phyloP scores from a whole-genome alignment of 2,329 filamentous ascomycete genomes.

The Colletotrichum musicola region DNA sequence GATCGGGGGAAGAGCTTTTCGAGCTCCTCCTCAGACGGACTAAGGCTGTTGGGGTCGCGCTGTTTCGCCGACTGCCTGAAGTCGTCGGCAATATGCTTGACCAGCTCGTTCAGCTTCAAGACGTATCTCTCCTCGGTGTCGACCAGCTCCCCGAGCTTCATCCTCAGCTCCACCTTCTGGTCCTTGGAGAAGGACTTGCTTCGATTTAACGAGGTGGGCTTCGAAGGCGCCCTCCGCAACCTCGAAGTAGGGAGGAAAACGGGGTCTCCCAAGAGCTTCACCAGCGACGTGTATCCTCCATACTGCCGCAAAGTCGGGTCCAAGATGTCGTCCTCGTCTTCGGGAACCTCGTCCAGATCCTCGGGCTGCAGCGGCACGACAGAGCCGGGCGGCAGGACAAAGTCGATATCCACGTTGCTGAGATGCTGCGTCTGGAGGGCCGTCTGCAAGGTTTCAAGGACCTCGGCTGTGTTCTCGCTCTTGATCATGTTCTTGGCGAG shows the following conservation, averaged over 20 bases:
- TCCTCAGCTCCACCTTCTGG: conserved; percentile 86
- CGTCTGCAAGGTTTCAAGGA: conserved; percentile 79
- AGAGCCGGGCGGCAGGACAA: conserved; percentile 83
- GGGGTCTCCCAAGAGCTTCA: conserved; percentile 84
- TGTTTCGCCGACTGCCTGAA: conserved; percentile 78
- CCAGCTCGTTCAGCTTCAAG: conserved; percentile 84
- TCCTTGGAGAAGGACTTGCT: conserved; percentile 82
- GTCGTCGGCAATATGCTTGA: conserved; percentile 83
- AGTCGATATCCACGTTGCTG: conserved; percentile 87
- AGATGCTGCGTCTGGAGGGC: conserved; percentile 85
- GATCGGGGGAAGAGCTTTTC: conserved; percentile 85
- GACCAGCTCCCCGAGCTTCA: conserved; percentile 90
- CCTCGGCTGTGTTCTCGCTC: conserved; percentile 80
- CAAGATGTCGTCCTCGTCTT: conserved; percentile 75
- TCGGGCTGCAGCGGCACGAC: conserved; percentile 75
- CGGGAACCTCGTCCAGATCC: conserved; percentile 69
- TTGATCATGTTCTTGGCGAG: conserved; percentile 86
- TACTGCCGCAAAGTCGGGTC: conserved; percentile 78
- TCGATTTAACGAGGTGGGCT: conserved; percentile 83
- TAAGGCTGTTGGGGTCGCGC: conserved; percentile 71
- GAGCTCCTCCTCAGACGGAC: conserved; percentile 79
- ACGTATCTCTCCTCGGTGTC: conserved; percentile 97
- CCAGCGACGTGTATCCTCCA: conserved; percentile 80
- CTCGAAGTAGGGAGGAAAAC: conserved; percentile 89
- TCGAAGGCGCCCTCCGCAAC: conserved; percentile 87